Percentiles rank a stretch among this genome's conserved stretches.
Evolutionary conservation across 2,329 filamentous ascomycete genomes (phyloP).

Genomic region (Ilyonectria robusta): DNA sequence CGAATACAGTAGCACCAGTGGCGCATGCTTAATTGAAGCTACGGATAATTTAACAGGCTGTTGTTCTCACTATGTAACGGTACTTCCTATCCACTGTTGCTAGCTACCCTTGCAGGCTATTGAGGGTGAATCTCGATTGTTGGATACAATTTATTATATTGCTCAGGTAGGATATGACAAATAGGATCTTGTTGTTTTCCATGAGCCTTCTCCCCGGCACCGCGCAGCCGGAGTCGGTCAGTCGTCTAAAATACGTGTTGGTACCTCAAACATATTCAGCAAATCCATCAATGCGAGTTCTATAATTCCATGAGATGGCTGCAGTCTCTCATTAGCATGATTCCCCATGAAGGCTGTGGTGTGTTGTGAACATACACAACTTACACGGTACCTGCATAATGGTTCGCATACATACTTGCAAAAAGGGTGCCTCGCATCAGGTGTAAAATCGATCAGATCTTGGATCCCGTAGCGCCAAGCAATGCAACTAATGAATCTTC

Average conservation of each 20-base stretch:
- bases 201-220: neutral
- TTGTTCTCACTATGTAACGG: neutral
- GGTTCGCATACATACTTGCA: neutral
- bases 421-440: neutral
- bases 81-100: neutral
- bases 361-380: slow-evolving; percentile 2
- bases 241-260: neutral
- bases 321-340: neutral
- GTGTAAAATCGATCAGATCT: neutral
- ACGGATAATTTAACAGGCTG: neutral
- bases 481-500: slow-evolving; percentile 1
- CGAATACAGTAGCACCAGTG: neutral
- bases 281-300: neutral
- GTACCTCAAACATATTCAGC: neutral
- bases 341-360: neutral
- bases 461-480: neutral
- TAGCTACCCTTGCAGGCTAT: neutral
- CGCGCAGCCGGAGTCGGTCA: neutral
- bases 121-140: neutral
- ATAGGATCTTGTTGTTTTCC: neutral
- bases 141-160: neutral
- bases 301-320: neutral
- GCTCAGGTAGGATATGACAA: neutral
- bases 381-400: neutral
- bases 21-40: neutral